Conservation (phyloP, 2,329 filamentous ascomycete genomes). For the Pestalotiopsis sp. region DNA sequence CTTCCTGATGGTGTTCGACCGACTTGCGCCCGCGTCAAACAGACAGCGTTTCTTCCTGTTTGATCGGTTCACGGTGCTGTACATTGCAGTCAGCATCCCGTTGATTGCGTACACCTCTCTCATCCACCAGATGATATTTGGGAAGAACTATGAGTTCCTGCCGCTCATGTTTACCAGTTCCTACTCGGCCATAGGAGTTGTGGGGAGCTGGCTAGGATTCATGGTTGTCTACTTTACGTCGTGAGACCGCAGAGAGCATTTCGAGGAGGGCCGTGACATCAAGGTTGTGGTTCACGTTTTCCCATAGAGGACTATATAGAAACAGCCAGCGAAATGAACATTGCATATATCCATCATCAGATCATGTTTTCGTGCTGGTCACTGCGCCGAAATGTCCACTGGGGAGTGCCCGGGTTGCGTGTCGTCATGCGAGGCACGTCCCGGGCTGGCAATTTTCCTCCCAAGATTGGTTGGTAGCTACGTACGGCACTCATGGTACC, state of each 20-base stretch:
- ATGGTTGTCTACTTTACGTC: conserved; percentile 84
- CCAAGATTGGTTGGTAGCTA: neutral
- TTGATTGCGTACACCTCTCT: conserved; percentile 87
- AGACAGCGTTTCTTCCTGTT: conserved; percentile 83
- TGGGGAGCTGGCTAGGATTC: conserved; percentile 94
- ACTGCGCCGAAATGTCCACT: neutral
- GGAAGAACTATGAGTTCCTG: conserved; percentile 80
- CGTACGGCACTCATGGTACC: neutral
- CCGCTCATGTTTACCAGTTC: conserved; percentile 97
- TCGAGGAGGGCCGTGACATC: neutral
- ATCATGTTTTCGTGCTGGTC: neutral
- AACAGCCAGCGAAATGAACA: neutral
- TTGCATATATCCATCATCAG: neutral
- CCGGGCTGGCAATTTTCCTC: conserved; percentile 1
- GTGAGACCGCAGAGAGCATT: conserved; percentile 24
- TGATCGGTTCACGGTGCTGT: conserved; percentile 86
- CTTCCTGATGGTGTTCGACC: conserved; percentile 85
- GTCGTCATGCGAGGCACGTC: neutral
- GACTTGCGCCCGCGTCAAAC: conserved; percentile 78
- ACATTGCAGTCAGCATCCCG: conserved; percentile 87
- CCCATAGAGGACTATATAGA: conserved; percentile 15
- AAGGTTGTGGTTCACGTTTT: neutral
- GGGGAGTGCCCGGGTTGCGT: neutral
- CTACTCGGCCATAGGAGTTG: conserved; percentile 90
- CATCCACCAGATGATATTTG: conserved; percentile 81